Evolutionary conservation across 148 eudicot species (phyloP).

Genomic region (Rhododendron williamsianum): DNA sequence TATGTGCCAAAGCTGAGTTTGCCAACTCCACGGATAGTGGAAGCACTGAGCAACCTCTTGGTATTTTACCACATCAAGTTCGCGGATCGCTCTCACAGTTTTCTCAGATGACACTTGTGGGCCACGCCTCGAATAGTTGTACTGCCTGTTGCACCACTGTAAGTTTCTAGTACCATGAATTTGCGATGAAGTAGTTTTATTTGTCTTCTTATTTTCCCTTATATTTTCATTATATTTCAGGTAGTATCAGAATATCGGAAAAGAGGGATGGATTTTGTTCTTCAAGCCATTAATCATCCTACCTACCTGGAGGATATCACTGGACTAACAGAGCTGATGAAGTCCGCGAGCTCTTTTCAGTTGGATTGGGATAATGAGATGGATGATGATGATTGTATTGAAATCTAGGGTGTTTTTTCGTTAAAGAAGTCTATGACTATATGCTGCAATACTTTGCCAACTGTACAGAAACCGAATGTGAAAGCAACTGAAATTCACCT

Average conservation of each 20-base stretch:
- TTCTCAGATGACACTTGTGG: conserved; percentile 90
- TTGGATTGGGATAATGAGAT: conserved; percentile 75
- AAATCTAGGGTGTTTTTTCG: conserved; percentile 29
- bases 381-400: conserved; percentile 41
- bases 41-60: conserved; percentile 67
- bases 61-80: conserved; percentile 89
- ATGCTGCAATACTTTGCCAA: neutral
- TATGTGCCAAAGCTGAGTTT: conserved; percentile 72
- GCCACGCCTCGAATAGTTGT: conserved; percentile 81
- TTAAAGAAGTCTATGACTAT: neutral
- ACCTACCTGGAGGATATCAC: conserved; percentile 90
- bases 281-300: conserved; percentile 90
- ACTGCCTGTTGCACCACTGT: conserved; percentile 83
- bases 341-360: conserved; percentile 51
- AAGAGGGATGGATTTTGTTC: conserved; percentile 65
- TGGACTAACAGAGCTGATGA: conserved; percentile 79
- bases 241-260: conserved; percentile 67
- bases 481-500: neutral
- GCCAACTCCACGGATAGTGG: conserved; percentile 42
- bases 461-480: conserved; percentile 13
- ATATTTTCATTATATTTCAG: conserved; percentile 28
- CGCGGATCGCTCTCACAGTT: conserved; percentile 87
- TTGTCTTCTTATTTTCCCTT: neutral
- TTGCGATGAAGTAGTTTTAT: neutral
- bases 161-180: conserved; percentile 24